Evolutionary conservation across 306 rosid species (phyloP), one percentile per base, ranked within the genome.

Genomic region (Corylus americana): DNA sequence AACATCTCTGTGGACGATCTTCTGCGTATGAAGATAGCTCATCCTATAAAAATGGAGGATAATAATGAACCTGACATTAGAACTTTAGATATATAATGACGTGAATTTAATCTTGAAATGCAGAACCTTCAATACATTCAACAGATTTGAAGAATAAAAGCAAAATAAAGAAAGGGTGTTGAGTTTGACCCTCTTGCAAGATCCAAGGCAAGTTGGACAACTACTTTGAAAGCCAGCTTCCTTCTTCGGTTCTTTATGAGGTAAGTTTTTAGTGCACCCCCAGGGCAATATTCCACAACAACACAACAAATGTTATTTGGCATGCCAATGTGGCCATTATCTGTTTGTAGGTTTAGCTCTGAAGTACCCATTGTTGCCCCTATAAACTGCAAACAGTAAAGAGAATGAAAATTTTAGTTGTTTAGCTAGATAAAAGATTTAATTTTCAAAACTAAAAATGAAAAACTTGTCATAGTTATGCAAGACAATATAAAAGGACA

Each of bases 211-310:
- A 95, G 92, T 79, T 95, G 98, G 80, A 88, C 96, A 76, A 92
- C 98, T 79, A 95, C 97, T 95, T 93, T 95, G 86, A 92, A 95
- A 39, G 98, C 97, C 80, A 95, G 86, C 90, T 92, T 95, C 89
- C 87, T 89, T 88, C 98, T 86, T 71, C 98, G 83, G 87, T 91
- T 95, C 88, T 95, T 95, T 80, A 95, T 95, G 86, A 95, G 98
- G 90, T 92, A 92, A 31, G 98, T 84, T 89, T 95, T 95, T 80
- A 95, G 88, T 6, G 98, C 96, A 47, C 98, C 98, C 3, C 98
- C 98, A n/a, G 98, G 98, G 87, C 98, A 95, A 83, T 95, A 95
- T 81, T 95, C 98, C 10, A 95, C 98, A 39, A 95, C 91, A 50
- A 92, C 98, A 82, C 98, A 95, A 86, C 98, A 92, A 53, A 95